Percentiles rank a stretch among this genome's conserved stretches.
phyloP scores from a whole-genome alignment of 139 green algal genomes.

The Chlamydomonas incerta region DNA sequence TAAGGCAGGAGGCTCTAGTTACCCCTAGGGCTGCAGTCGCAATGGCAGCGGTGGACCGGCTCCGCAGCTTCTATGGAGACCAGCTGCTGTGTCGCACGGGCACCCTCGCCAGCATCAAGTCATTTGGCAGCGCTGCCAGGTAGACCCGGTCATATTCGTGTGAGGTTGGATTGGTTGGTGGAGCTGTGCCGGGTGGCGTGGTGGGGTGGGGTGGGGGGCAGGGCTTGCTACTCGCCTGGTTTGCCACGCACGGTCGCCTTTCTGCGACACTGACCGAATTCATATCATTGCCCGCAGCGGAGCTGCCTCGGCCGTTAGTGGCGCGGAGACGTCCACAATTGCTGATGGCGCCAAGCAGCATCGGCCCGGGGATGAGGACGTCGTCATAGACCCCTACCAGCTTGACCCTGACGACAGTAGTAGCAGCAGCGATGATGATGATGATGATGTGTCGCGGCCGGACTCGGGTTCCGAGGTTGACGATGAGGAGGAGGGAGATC shows the following conservation, averaged over 20 bases:
- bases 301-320: background rate
- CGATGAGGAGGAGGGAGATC: background rate
- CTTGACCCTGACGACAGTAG: background rate
- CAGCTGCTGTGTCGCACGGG: background rate
- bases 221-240: background rate
- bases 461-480: background rate
- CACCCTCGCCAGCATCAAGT: slow-evolving; percentile 9
- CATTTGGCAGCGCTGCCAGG: slow-evolving; percentile 11
- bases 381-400: slow-evolving; percentile 28
- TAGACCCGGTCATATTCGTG: too few species aligned
- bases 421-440: background rate
- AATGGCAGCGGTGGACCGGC: background rate
- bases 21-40: too few species aligned
- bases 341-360: too few species aligned
- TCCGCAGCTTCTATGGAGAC: slow-evolving; percentile 9
- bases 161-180: background rate
- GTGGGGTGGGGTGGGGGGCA: too few species aligned
- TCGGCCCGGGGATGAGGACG: background rate
- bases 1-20: too few species aligned
- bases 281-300: background rate
- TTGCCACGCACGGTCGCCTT: background rate
- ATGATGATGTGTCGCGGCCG: background rate
- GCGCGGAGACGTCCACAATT: background rate
- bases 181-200: background rate
- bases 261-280: background rate